Percentiles rank a stretch among this genome's conserved stretches.
Evolutionary conservation across 116 monocot genomes (phyloP).

Genomic region (Iris pallida): DNA sequence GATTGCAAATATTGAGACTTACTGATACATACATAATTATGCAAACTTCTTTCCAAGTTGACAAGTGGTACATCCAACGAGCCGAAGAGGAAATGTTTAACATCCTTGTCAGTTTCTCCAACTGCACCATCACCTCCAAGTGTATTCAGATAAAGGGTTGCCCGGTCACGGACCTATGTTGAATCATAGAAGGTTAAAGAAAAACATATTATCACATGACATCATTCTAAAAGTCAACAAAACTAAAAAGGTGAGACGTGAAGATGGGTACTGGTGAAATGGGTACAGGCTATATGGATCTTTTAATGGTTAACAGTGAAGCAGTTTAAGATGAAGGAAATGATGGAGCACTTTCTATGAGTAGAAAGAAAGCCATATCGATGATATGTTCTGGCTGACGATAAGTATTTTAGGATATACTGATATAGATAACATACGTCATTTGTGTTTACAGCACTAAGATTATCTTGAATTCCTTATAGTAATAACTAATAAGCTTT

Average conservation of each 20-base stretch:
- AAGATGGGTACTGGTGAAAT: neutral
- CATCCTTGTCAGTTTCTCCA: constrained; percentile 50
- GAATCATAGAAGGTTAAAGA: neutral
- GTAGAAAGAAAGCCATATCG: neutral
- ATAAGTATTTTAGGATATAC: neutral
- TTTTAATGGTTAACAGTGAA: neutral
- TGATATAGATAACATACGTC: neutral
- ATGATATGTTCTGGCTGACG: neutral
- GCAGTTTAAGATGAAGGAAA: no score
- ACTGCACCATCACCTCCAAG: constrained; percentile 52
- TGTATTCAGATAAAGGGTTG: constrained; percentile 88
- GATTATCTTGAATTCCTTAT: neutral
- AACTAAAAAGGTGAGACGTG: neutral
- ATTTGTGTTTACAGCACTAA: neutral
- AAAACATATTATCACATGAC: neutral
- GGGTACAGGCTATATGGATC: neutral
- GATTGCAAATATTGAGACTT: constrained; percentile 1
- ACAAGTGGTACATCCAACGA: constrained; percentile 77
- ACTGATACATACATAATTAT: constrained; percentile 64
- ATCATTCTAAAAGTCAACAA: neutral
- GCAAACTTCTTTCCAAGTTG: constrained; percentile 80
- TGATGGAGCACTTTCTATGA: no score
- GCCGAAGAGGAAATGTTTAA: constrained; percentile 88
- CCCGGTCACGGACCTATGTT: constrained; percentile 88
- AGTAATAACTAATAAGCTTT: neutral